These are phyloP conservation scores for Pisolithus orientalis DNA, from an alignment of 768 basidiomycete genomes.

Conservation along the genomic window DNA sequence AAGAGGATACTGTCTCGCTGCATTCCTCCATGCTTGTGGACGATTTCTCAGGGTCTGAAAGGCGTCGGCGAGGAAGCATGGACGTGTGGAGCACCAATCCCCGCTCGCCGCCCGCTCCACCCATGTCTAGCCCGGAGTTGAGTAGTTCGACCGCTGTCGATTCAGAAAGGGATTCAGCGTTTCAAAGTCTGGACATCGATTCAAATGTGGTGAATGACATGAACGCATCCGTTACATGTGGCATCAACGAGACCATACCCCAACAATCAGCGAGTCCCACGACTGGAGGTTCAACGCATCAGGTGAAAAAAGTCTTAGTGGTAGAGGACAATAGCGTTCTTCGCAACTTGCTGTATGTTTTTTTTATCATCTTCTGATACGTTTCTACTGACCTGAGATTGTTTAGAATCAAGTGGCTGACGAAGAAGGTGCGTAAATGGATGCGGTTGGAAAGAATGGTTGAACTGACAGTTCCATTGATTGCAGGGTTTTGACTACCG, in stretches of 20 bases:
- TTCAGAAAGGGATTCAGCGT: slow-evolving; percentile 25
- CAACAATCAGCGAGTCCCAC: slow-evolving; percentile 50
- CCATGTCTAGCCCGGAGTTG: slow-evolving; percentile 7
- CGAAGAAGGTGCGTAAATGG: slow-evolving; percentile 37
- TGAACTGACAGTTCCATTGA: slow-evolving; percentile 1
- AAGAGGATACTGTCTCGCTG: slow-evolving; percentile 23
- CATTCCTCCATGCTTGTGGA: slow-evolving; percentile 25
- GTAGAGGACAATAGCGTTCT: slow-evolving; percentile 91
- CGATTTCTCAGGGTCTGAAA: slow-evolving; percentile 15
- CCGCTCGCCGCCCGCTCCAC: slow-evolving; percentile 5
- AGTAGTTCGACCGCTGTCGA: slow-evolving; percentile 16
- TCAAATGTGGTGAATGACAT: slow-evolving; percentile 7
- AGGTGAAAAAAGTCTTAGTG: slow-evolving; percentile 61
- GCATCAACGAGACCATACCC: slow-evolving; percentile 60
- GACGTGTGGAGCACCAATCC: slow-evolving; percentile 19
- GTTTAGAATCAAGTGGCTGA: slow-evolving; percentile 57
- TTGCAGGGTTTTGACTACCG: slow-evolving; percentile 63
- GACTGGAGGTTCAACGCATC: slow-evolving; percentile 38
- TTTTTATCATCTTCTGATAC: not conserved
- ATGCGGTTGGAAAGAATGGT: not conserved
- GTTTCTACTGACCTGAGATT: slow-evolving; percentile 7
- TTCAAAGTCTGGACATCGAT: slow-evolving; percentile 12
- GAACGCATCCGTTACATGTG: slow-evolving; percentile 44
- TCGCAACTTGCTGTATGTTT: slow-evolving; percentile 71
- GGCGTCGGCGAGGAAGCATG: slow-evolving; percentile 29